phyloP scores from a whole-genome alignment of 2,329 filamentous ascomycete genomes.

The Rutstroemia sp. region DNA sequence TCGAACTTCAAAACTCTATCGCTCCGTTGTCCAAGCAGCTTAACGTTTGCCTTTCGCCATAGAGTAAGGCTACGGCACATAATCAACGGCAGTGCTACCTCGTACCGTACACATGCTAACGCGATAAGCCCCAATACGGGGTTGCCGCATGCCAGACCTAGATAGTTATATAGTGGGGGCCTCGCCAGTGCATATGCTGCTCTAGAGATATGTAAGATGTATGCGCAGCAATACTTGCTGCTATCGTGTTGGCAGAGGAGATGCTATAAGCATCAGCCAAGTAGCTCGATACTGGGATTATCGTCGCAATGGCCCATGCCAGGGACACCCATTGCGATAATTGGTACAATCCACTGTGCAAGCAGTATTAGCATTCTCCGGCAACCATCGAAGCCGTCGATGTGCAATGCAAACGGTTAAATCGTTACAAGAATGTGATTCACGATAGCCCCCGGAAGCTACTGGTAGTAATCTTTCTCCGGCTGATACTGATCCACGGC shows the following conservation, averaged over 20 bases:
- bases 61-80: neutral
- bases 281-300: conserved; percentile 36
- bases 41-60: too few species aligned
- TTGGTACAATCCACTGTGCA: conserved; percentile 34
- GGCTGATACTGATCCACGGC: conserved; percentile 18
- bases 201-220: conserved; percentile 11
- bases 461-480: conserved; percentile 36
- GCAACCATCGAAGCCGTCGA: neutral
- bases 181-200: conserved; percentile 38
- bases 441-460: conserved; percentile 33
- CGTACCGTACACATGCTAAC: conserved; percentile 39
- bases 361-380: conserved; percentile 17
- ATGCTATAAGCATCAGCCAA: conserved; percentile 36
- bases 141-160: conserved; percentile 39
- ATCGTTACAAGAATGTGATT: conserved; percentile 23
- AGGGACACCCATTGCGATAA: conserved; percentile 34
- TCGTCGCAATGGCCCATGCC: conserved; percentile 35
- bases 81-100: conserved; percentile 10
- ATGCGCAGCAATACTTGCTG: conserved; percentile 33
- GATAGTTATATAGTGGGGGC: conserved; percentile 33
- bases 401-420: neutral
- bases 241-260: conserved; percentile 30
- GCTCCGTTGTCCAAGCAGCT: too few species aligned
- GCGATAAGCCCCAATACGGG: conserved; percentile 41
- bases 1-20: too few species aligned